Conservation (phyloP, 768 basidiomycete species). For the Rhodotorula toruloides region DNA sequence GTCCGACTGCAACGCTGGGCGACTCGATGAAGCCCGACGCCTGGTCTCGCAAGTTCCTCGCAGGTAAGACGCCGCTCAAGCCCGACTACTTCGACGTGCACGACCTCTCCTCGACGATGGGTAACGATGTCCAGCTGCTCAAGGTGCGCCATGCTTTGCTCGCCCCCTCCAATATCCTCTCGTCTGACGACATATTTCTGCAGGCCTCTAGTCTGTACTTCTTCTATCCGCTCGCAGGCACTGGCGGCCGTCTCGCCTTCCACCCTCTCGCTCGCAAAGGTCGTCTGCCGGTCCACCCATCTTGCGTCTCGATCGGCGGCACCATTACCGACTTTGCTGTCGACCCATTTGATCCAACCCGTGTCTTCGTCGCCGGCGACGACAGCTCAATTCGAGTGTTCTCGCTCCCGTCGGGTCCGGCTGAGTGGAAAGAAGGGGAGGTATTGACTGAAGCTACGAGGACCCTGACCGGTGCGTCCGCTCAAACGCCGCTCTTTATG, state of each 20-base stretch:
- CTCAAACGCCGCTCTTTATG: not conserved
- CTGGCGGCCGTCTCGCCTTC: slow-evolving; percentile 47
- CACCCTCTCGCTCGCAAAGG: slow-evolving; percentile 46
- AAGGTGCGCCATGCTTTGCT: slow-evolving; percentile 36
- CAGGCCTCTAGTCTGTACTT: slow-evolving; percentile 41
- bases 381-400: slow-evolving; percentile 47
- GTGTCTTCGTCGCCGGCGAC: slow-evolving; percentile 45
- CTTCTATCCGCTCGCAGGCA: slow-evolving; percentile 49
- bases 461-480: slow-evolving; percentile 43
- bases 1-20: not conserved
- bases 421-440: slow-evolving; percentile 19
- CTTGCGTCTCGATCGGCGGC: slow-evolving; percentile 43
- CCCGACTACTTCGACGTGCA: slow-evolving; percentile 47
- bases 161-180: not conserved
- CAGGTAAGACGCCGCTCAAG: slow-evolving; percentile 47
- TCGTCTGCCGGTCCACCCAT: slow-evolving; percentile 43
- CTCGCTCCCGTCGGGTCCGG: slow-evolving; percentile 37
- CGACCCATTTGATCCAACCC: slow-evolving; percentile 41
- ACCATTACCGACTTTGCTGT: slow-evolving; percentile 46
- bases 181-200: not conserved
- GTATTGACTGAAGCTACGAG: slow-evolving; percentile 34
- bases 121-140: slow-evolving; percentile 46
- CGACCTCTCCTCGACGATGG: slow-evolving; percentile 42
- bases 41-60: slow-evolving; percentile 48
- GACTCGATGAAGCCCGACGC: not conserved